Base-by-base conservation (phyloP, 257 asterid genomes). In the Coffea eugenioides region DNA sequence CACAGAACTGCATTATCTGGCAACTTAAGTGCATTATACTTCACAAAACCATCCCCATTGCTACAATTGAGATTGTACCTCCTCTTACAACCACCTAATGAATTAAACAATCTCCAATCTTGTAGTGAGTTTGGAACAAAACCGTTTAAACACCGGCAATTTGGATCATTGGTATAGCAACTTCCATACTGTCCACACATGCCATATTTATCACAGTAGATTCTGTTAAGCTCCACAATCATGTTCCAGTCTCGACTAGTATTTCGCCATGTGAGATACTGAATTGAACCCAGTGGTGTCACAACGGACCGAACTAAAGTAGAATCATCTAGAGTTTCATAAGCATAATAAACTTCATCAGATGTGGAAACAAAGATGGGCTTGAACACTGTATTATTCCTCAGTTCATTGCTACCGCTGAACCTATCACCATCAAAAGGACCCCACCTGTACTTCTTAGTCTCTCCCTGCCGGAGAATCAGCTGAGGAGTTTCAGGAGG, bases 351-450 rank as follows among this genome's bases (percentile, higher is more conserved):
- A 64, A 82, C 57, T 48, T 59, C 86, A 34, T 82, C 74, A 4
- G 39, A 9, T 10, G 61, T 71, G 43, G 39, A 79, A 43, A 68
- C 31, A n/a, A 77, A 89, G 12, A 82, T 62, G 41, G 75, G 64
- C 46, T 21, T 66, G 61, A 82, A 83, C 3, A 82, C 83, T 1
- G 74, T 27, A 21, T 88, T 83, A 5, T 75, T 48, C 72, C 64
- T 82, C 8, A 83, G 20, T 36, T 48, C 71, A 45, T 54, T 52
- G 20, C 74, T 39, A 41, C 87, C 88, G 41, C 88, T 86, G 11
- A 85, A 80, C 56, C 72, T 75, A 3, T 81, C 21, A 39, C 90
- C 90, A 69, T 82, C 82, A 86, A 89, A 87, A 5, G 92, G 90
- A 21, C 88, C 89, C 88, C 88, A 85, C 65, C 86, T 86, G 51